Evolutionary conservation across 2,329 filamentous ascomycete genomes (phyloP).

Genomic region (Zarea fungicola): DNA sequence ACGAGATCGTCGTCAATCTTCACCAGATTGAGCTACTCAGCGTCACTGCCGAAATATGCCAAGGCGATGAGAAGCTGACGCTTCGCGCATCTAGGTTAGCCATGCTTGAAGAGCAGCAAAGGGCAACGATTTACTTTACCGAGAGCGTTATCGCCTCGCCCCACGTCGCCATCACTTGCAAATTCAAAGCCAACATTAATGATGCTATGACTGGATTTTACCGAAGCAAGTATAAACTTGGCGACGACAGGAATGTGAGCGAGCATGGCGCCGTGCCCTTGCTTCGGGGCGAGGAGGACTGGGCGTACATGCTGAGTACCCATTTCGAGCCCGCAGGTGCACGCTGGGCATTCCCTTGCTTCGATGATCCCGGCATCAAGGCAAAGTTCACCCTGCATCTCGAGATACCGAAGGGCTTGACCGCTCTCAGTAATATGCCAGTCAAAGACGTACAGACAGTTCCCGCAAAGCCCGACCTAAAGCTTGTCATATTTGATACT

Average conservation of each 20-base stretch:
- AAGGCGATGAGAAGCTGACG: constrained; percentile 53
- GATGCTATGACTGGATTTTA: constrained; percentile 92
- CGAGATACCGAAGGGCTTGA: constrained; percentile 82
- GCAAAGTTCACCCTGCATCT: constrained; percentile 92
- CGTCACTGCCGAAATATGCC: constrained; percentile 54
- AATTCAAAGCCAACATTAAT: constrained; percentile 79
- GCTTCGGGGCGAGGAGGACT: constrained; percentile 60
- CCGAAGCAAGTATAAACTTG: constrained; percentile 86
- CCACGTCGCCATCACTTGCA: constrained; percentile 62
- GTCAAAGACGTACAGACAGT: constrained; percentile 66
- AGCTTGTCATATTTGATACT: constrained; percentile 71
- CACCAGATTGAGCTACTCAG: constrained; percentile 74
- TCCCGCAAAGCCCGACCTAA: constrained; percentile 58
- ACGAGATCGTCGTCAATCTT: constrained; percentile 76
- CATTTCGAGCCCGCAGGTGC: constrained; percentile 98
- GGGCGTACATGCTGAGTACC: constrained; percentile 79
- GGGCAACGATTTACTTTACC: constrained; percentile 71
- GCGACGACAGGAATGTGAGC: constrained; percentile 51
- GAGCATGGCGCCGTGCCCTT: constrained; percentile 73
- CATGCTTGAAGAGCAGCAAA: constrained; percentile 80
- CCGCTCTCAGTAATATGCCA: constrained; percentile 93
- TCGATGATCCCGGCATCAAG: constrained; percentile 96
- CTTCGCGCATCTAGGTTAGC: constrained; percentile 63
- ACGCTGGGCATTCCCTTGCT: constrained; percentile 91
- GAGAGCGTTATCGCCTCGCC: constrained; percentile 63